Conservation (phyloP, 139 green algal genomes). For the Auxenochlorella pyrenoidosa region DNA sequence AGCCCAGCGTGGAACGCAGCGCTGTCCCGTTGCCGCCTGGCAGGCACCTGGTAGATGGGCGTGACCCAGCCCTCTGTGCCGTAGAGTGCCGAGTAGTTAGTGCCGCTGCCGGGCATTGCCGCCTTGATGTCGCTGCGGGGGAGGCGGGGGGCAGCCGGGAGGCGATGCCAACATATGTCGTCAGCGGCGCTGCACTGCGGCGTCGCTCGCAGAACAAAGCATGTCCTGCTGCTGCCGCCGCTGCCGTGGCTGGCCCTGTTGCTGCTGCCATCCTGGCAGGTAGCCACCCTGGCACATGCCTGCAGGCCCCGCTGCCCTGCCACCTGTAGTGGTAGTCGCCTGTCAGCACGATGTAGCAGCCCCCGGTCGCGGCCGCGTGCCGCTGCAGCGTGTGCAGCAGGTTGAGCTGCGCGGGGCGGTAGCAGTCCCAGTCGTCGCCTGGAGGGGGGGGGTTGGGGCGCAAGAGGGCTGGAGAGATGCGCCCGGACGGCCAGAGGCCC, state of each 20-base stretch:
- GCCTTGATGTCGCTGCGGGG: constrained; percentile 3
- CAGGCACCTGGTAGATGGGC: constrained; percentile 13
- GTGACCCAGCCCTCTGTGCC: not conserved
- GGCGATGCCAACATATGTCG: too few relatives aligned
- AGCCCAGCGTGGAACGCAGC: too few relatives aligned
- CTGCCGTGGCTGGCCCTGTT: too few relatives aligned
- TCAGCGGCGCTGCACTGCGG: not conserved
- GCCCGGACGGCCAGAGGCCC: too few relatives aligned
- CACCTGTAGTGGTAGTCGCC: constrained; percentile 23
- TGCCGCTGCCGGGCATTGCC: not conserved
- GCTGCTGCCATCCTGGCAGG: not conserved
- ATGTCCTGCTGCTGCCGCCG: too few relatives aligned
- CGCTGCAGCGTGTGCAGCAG: constrained; percentile 25
- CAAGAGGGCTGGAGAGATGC: too few relatives aligned
- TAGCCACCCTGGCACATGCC: too few relatives aligned
- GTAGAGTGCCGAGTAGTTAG: not conserved
- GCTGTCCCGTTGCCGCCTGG: not conserved
- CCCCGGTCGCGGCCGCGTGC: not conserved
- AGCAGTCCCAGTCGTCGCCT: constrained; percentile 39
- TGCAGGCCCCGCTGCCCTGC: too few relatives aligned
- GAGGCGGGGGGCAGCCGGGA: not conserved
- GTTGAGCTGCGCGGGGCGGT: constrained; percentile 13
- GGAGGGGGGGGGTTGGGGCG: too few relatives aligned
- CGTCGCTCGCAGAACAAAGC: too few relatives aligned
- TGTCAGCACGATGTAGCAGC: constrained; percentile 11